Conservation (phyloP, 2,329 filamentous ascomycete genomes). For the Emmonsiellopsis sp. region DNA sequence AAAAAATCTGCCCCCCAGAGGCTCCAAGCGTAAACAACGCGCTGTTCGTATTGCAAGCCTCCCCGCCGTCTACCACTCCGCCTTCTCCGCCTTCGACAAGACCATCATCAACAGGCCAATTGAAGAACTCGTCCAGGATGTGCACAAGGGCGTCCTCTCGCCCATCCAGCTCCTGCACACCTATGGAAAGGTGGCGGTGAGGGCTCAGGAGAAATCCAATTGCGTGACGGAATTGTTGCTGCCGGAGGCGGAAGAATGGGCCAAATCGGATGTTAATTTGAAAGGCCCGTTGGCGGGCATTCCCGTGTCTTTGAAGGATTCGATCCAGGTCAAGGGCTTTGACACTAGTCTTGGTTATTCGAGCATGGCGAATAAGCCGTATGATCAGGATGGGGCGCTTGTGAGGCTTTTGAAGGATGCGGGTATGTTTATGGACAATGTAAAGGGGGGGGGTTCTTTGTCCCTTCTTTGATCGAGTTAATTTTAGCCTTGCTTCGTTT, state of each 20-base stretch:
- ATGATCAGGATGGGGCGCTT: conserved; percentile 58
- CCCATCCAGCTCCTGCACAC: conserved; percentile 68
- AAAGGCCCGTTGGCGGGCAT: conserved; percentile 78
- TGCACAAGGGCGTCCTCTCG: conserved; percentile 57
- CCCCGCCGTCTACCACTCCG: conserved; percentile 52
- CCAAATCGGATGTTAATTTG: conserved; percentile 53
- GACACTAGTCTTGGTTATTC: conserved; percentile 78
- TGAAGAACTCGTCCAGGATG: conserved; percentile 64
- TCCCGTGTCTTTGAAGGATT: conserved; percentile 73
- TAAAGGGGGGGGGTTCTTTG: neutral
- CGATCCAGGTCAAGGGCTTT: conserved; percentile 70
- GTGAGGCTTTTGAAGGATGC: conserved; percentile 74
- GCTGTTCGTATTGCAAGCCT: conserved; percentile 59
- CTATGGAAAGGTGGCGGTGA: conserved; percentile 78
- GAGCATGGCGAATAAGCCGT: conserved; percentile 58
- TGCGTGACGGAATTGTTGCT: conserved; percentile 83
- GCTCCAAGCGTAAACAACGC: conserved; percentile 71
- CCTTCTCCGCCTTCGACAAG: conserved; percentile 56
- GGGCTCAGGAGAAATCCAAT: conserved; percentile 78
- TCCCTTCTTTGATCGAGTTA: conserved; percentile 4
- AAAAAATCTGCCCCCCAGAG: conserved; percentile 39
- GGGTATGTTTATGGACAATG: conserved; percentile 27
- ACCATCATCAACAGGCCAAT: conserved; percentile 64
- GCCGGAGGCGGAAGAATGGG: conserved; percentile 66
- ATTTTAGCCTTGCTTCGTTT: neutral